Conservation (phyloP, 2,329 filamentous ascomycete species). For the Alternaria incomplexa region DNA sequence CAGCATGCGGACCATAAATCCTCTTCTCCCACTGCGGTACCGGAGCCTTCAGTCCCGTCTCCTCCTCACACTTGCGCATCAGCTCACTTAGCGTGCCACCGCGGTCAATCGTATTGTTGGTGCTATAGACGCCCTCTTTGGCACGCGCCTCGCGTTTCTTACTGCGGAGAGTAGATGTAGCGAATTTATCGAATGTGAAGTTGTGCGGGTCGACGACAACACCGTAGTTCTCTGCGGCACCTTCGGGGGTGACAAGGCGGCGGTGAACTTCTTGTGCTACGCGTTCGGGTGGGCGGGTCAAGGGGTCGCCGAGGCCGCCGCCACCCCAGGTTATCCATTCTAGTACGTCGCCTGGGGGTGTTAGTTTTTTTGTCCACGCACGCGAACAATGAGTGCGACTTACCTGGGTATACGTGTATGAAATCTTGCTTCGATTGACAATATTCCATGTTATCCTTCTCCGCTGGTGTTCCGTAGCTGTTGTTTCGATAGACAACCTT, state of each 20-base stretch:
- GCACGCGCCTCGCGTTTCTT: slow-evolving; percentile 37
- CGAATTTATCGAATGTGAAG: slow-evolving; percentile 45
- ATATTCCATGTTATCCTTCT: slow-evolving; percentile 44
- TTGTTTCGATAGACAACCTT: slow-evolving; percentile 55
- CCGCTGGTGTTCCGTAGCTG: slow-evolving; percentile 38
- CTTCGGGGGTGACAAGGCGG: slow-evolving; percentile 52
- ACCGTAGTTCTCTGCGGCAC: slow-evolving; percentile 54
- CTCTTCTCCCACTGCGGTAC: slow-evolving; percentile 53
- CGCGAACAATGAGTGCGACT: background rate
- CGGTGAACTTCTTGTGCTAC: slow-evolving; percentile 57
- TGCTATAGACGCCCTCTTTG: slow-evolving; percentile 18
- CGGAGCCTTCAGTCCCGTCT: slow-evolving; percentile 54
- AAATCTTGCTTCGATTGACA: slow-evolving; percentile 58
- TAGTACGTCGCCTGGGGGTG: slow-evolving; percentile 51
- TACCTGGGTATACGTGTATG: slow-evolving; percentile 51
- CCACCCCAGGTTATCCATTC: slow-evolving; percentile 61
- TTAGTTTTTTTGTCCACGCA: background rate
- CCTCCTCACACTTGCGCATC: slow-evolving; percentile 44
- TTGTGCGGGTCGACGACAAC: slow-evolving; percentile 51
- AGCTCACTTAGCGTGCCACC: slow-evolving; percentile 53
- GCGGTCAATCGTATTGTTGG: slow-evolving; percentile 48
- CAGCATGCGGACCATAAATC: slow-evolving; percentile 55
- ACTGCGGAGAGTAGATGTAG: slow-evolving; percentile 46
- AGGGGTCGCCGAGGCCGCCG: slow-evolving; percentile 56
- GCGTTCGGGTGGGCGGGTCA: slow-evolving; percentile 51